These are phyloP conservation scores for Graphilbum sp. DNA, from an alignment of 2,329 filamentous ascomycete species.

Conservation along the genomic window DNA sequence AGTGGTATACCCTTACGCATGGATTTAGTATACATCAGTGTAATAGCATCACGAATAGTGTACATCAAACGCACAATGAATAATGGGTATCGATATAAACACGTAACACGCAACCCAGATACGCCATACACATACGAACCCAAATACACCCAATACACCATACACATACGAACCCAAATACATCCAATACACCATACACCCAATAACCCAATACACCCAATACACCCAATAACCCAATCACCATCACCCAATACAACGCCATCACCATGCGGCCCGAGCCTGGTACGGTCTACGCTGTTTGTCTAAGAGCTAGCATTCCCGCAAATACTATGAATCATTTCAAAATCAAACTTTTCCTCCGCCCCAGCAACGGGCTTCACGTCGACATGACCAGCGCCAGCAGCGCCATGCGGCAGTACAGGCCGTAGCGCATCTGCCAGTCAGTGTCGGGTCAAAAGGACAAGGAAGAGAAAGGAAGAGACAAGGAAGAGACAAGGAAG, in stretches of 20 bases:
- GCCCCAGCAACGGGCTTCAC: constrained; percentile 7
- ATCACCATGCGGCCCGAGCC: constrained; percentile 5
- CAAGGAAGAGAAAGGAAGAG: background rate
- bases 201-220: constrained; percentile 3
- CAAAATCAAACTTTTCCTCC: background rate
- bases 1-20: no score
- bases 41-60: no score
- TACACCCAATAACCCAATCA: constrained; percentile 4
- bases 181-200: constrained; percentile 2
- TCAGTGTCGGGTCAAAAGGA: background rate
- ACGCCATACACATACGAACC: background rate
- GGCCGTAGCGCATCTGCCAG: constrained; percentile 83
- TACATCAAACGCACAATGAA: background rate
- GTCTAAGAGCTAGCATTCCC: background rate
- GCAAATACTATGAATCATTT: background rate
- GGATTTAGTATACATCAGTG: no score
- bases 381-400: constrained; percentile 74
- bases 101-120: background rate
- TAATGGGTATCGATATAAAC: background rate
- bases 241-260: background rate
- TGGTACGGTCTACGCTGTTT: constrained; percentile 8
- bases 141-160: constrained; percentile 8
- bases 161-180: constrained; percentile 5
- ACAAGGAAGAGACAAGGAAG: background rate
- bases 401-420: constrained; percentile 96